phyloP scores from a whole-genome alignment of 768 basidiomycete species.

The Dacryopinax spathularia region DNA sequence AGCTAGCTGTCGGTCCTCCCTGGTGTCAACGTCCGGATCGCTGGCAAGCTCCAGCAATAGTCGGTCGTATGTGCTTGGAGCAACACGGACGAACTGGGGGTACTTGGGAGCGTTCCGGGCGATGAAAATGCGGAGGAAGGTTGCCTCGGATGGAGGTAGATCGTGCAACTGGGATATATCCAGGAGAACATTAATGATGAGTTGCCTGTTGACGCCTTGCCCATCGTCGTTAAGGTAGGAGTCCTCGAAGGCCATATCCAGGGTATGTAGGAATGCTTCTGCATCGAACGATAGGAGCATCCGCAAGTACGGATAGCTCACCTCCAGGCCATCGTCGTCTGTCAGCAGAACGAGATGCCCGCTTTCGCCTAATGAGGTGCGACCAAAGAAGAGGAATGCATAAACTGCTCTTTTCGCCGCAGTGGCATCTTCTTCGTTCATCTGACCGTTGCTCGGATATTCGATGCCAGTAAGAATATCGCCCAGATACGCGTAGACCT shows the following conservation, averaged over 20 bases:
- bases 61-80: conserved; percentile 51
- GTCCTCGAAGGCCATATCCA: conserved; percentile 94
- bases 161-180: conserved; percentile 46
- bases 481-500: conserved; percentile 78
- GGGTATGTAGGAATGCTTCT: conserved; percentile 82
- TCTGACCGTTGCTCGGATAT: conserved; percentile 69
- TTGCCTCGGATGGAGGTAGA: conserved; percentile 32
- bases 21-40: conserved; percentile 59
- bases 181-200: conserved; percentile 69
- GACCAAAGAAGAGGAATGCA: conserved; percentile 69
- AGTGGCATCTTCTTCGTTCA: conserved; percentile 49
- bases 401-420: conserved; percentile 65
- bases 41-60: conserved; percentile 66
- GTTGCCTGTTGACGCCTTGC: conserved; percentile 52
- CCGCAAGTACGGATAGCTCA: conserved; percentile 80
- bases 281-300: conserved; percentile 77
- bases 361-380: conserved; percentile 51
- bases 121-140: conserved; percentile 88
- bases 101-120: conserved; percentile 96
- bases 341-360: conserved; percentile 63
- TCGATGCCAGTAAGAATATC: conserved; percentile 65
- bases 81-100: conserved; percentile 53
- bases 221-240: conserved; percentile 70
- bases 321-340: conserved; percentile 59
- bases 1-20: conserved; percentile 90